Percentiles rank a stretch among this genome's conserved stretches.
These are phyloP conservation scores for Penicillium desertorum DNA, from an alignment of 495 filamentous ascomycete genomes.

Conservation along the genomic window DNA sequence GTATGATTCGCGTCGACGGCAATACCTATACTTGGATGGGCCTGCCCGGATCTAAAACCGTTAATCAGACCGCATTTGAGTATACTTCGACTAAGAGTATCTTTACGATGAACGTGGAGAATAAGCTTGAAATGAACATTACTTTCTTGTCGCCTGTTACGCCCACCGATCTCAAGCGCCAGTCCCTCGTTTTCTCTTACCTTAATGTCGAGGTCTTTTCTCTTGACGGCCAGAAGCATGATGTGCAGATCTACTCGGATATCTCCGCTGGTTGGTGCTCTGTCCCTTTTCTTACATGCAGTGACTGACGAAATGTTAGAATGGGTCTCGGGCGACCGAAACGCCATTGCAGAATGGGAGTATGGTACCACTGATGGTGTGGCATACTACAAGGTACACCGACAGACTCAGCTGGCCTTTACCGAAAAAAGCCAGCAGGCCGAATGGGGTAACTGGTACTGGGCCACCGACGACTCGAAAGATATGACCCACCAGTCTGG, in stretches of 20 bases:
- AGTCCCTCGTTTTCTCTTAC: slow-evolving; percentile 58
- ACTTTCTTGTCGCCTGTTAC: slow-evolving; percentile 59
- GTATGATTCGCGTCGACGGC: slow-evolving; percentile 58
- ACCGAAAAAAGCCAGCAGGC: slow-evolving; percentile 53
- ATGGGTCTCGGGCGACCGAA: slow-evolving; percentile 57
- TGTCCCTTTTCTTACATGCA: background rate
- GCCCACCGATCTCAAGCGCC: slow-evolving; percentile 55
- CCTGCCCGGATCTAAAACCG: slow-evolving; percentile 35
- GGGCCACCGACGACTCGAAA: slow-evolving; percentile 44
- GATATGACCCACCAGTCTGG: slow-evolving; percentile 52
- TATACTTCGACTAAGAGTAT: slow-evolving; percentile 61
- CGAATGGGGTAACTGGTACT: slow-evolving; percentile 63
- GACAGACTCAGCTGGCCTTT: slow-evolving; percentile 53
- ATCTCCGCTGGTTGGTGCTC: slow-evolving; percentile 55
- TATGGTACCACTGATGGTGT: slow-evolving; percentile 47
- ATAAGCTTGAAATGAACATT: slow-evolving; percentile 50
- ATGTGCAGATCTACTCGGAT: slow-evolving; percentile 60
- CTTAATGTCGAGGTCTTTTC: slow-evolving; percentile 53
- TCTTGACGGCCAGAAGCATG: slow-evolving; percentile 51
- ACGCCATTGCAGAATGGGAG: slow-evolving; percentile 52
- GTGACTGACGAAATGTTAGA: slow-evolving; percentile 39
- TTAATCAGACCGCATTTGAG: slow-evolving; percentile 52
- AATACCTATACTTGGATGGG: slow-evolving; percentile 59
- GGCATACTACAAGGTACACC: slow-evolving; percentile 55
- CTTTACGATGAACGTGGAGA: slow-evolving; percentile 53